Conservation (phyloP, 2,329 filamentous ascomycete species). For the Endothia cerciana region DNA sequence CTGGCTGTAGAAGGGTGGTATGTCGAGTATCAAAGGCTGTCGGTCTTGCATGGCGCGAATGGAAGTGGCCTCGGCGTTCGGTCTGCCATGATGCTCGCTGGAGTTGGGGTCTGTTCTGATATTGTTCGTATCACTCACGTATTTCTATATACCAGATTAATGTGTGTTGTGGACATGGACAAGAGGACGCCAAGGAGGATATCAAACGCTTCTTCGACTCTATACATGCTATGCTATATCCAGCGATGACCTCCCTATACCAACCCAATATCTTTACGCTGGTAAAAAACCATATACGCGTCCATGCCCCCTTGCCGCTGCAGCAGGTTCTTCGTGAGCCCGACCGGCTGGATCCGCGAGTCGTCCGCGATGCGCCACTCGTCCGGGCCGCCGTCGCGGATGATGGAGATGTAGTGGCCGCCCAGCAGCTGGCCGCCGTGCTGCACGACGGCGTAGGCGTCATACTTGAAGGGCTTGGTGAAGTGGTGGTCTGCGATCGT, state of each 20-base stretch:
- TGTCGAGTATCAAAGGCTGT: neutral
- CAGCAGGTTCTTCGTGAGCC: constrained; percentile 45
- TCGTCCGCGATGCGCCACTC: constrained; percentile 60
- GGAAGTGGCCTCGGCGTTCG: neutral
- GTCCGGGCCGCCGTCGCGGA: constrained; percentile 54
- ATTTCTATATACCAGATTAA: neutral
- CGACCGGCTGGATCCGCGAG: constrained; percentile 47
- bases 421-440: constrained; percentile 72
- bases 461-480: constrained; percentile 69
- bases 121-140: neutral
- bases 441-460: constrained; percentile 83
- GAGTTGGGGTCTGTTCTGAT: neutral
- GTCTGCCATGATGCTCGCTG: neutral
- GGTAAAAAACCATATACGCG: constrained; percentile 53
- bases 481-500: constrained; percentile 47
- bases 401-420: constrained; percentile 81
- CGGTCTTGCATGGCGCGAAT: neutral
- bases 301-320: constrained; percentile 38
- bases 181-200: neutral
- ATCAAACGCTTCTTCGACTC: neutral
- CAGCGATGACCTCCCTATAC: neutral
- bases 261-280: constrained; percentile 28
- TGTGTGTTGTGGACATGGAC: neutral
- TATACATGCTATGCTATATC: constrained; percentile 4
- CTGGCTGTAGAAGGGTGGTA: neutral